Conservation (phyloP, 1,284 basidiomycete species). For the Afroboletus lepidellus region DNA sequence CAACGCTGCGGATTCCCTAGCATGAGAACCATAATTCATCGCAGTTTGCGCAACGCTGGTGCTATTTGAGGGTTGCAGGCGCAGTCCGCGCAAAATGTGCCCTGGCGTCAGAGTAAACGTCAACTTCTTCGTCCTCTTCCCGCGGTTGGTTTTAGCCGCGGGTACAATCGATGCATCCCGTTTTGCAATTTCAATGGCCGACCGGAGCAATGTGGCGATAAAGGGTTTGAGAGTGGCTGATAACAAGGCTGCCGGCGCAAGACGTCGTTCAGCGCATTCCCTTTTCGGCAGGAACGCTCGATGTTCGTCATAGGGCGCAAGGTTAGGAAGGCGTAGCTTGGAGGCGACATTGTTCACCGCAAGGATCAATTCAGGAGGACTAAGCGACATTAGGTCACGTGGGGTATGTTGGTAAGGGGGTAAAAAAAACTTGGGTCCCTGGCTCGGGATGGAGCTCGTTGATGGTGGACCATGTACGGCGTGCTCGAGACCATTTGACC, state of each 20-base stretch:
- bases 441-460: slow-evolving; percentile 5
- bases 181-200: slow-evolving; percentile 31
- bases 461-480: slow-evolving; percentile 6
- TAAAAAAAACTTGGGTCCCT: slow-evolving; percentile 7
- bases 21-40: slow-evolving; percentile 11
- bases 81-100: slow-evolving; percentile 38
- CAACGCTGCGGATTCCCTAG: slow-evolving; percentile 22
- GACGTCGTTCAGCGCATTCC: slow-evolving; percentile 15
- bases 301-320: slow-evolving; percentile 8
- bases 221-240: slow-evolving; percentile 30
- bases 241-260: slow-evolving; percentile 33
- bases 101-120: slow-evolving; percentile 37
- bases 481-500: slow-evolving; percentile 18
- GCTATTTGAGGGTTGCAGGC: slow-evolving; percentile 7
- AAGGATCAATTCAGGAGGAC: slow-evolving; percentile 28
- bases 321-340: slow-evolving; percentile 18
- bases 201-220: slow-evolving; percentile 27
- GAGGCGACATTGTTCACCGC: slow-evolving; percentile 27
- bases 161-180: slow-evolving; percentile 22
- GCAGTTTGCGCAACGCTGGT: slow-evolving; percentile 6
- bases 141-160: slow-evolving; percentile 15
- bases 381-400: slow-evolving; percentile 23
- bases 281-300: slow-evolving; percentile 8
- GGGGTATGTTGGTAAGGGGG: slow-evolving; percentile 16
- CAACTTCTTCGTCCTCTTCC: slow-evolving; percentile 30